Conservation (phyloP, 495 filamentous ascomycete genomes). For the Schizothecium vesticola region DNA sequence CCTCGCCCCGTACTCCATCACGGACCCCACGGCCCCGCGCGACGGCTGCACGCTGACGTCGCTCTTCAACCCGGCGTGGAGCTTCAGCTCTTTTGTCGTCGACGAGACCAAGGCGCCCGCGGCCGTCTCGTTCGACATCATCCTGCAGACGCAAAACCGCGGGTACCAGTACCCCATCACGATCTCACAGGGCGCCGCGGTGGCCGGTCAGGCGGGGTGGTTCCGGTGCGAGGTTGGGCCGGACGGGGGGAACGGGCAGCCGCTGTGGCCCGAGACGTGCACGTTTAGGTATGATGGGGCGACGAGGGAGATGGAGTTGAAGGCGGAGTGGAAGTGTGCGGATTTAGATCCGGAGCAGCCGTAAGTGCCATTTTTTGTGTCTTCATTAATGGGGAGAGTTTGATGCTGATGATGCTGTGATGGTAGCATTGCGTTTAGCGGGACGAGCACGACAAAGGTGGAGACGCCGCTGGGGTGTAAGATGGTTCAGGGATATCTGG, state of each 20-base stretch:
- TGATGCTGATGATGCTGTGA: not conserved
- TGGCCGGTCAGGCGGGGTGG: conserved; percentile 11
- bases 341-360: conserved; percentile 24
- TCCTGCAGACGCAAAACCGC: conserved; percentile 11
- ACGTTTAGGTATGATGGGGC: conserved; percentile 14
- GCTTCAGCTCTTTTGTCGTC: conserved; percentile 20
- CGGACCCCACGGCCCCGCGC: conserved; percentile 15
- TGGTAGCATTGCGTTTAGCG: not conserved
- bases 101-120: not conserved
- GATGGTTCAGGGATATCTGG: not conserved
- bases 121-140: conserved; percentile 22
- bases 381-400: not conserved
- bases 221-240: conserved; percentile 16
- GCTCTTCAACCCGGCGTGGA: conserved; percentile 23
- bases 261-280: conserved; percentile 24
- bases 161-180: conserved; percentile 24
- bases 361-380: conserved; percentile 20
- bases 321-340: conserved; percentile 25
- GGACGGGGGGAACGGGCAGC: conserved; percentile 14
- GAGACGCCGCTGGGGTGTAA: not conserved
- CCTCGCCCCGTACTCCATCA: conserved; percentile 24
- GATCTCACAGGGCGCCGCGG: conserved; percentile 7
- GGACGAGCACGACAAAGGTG: not conserved
- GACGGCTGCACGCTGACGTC: conserved; percentile 28
- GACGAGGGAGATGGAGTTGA: conserved; percentile 16